phyloP scores from a whole-genome alignment of 352 stramenopile genomes.

The Phytophthora pseudosyringae region DNA sequence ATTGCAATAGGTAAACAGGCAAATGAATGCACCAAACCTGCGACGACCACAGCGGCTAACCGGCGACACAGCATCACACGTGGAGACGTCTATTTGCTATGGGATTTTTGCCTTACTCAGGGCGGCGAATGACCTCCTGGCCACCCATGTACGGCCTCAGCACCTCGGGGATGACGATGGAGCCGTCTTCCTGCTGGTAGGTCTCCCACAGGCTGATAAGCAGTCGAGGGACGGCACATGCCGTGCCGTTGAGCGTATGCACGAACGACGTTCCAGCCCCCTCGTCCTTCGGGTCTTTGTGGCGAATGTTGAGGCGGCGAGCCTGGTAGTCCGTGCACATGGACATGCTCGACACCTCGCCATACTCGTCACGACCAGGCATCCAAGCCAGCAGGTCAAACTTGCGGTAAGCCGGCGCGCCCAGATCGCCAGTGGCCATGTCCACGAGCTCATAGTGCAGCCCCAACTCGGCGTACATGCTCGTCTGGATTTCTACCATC shows the following conservation, averaged over 20 bases:
- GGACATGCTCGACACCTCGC: slow-evolving; percentile 86
- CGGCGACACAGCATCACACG: slow-evolving; percentile 22
- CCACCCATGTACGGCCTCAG: slow-evolving; percentile 84
- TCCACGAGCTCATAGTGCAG: slow-evolving; percentile 85
- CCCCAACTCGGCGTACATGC: slow-evolving; percentile 79
- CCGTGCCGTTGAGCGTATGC: slow-evolving; percentile 90
- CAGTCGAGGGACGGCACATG: slow-evolving; percentile 79
- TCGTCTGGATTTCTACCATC: slow-evolving; percentile 80
- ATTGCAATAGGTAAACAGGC: slow-evolving; percentile 31
- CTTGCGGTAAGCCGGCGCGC: slow-evolving; percentile 84
- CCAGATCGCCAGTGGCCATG: slow-evolving; percentile 86
- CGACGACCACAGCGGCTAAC: slow-evolving; percentile 17
- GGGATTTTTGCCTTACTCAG: slow-evolving; percentile 17
- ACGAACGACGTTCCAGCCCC: slow-evolving; percentile 66
- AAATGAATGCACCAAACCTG: slow-evolving; percentile 21
- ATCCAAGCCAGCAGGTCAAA: slow-evolving; percentile 91
- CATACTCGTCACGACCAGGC: slow-evolving; percentile 77
- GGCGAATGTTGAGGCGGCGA: slow-evolving; percentile 85
- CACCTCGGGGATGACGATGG: slow-evolving; percentile 78
- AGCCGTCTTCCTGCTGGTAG: slow-evolving; percentile 82
- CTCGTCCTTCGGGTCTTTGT: slow-evolving; percentile 70
- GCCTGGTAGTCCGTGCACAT: slow-evolving; percentile 93
- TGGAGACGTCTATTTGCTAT: slow-evolving; percentile 30
- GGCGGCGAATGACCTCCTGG: slow-evolving; percentile 62
- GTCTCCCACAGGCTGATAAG: slow-evolving; percentile 89